Evolutionary conservation across 2,329 filamentous ascomycete species (phyloP), one percentile per base, ranked within the genome.

Genomic region (Cordyceps fumosorosea): DNA sequence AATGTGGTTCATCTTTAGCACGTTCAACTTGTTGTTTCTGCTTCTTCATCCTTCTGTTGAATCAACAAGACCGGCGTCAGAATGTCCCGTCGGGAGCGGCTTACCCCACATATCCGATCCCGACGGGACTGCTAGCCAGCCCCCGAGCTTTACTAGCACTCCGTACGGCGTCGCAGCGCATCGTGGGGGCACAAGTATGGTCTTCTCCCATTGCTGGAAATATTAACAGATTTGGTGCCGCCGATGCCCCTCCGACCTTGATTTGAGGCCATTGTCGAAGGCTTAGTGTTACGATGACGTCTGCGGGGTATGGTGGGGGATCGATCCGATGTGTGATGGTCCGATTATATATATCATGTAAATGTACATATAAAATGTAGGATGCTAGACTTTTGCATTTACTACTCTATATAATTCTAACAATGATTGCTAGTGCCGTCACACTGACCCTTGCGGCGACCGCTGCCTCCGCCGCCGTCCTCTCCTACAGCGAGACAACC

Each of bases 401-500:
- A 3, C 7, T 18, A 7, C 44, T 47, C 7, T 11, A 47, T 45
- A 45, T n/a, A 8, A 22, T 51, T 34, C 18, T 20, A 14, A 7
- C 3, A 34, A 47, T 56, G 22, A 0, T 3, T 7, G 24, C 18
- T 4, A 3, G 8, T 16, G 14, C 18, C 10, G 10, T 56, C 18
- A 18, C 16, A 14, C 24, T 64, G 62, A 14, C 60, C 63, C 12
- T 66, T 57, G 61, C 64, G 62, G 32, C 62, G 62, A 52, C 37
- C 4, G 60, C 47, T 5, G 50, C 29, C 26, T 18, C 42, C 5
- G 18, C 42, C 42, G 16, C 29, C 42, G 59, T 67, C 57, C 64
- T 67, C 50, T 63, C 59, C 5, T 65, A 66, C 63, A 29, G 37
- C 22, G 42, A 60, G 42, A 67, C 64, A 3, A 56, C 65, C 10